Evolutionary conservation across 192 early-diverging fungal species (phyloP), one percentile per base, ranked within the genome.

Genomic region (Haplosporangium gracile): DNA sequence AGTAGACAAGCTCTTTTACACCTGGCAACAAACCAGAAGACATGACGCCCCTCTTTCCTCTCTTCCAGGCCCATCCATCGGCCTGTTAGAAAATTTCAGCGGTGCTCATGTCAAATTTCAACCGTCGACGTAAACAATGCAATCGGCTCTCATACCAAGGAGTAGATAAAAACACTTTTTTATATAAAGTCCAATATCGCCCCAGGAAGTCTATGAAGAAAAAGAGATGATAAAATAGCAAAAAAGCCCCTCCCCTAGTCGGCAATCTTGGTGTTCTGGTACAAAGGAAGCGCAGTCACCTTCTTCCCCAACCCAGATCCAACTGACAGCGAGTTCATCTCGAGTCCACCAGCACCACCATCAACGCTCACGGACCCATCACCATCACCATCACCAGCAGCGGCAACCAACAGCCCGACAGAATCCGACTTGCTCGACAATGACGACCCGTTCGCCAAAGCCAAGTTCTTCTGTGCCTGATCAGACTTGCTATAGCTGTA

Each of bases 401-500:
- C 20, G 49, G 60, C 13, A 34, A 29, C 60, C 11, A 65, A 65
- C n/a, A 65, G 60, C n/a, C 29, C 60, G 29, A 65, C 29, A 16
- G 60, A 32, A 8, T 63, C 63, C 11, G 72, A 40, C 16, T 78
- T 80, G 38, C 51, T 70, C n/a, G 78, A 60, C 20, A 86, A 75
- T 0, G 78, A 34, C 26, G 83, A 73, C 13, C 47, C 71, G 9
- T 77, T 81, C 4, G 84, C 79, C 32, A 80, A 40, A 1, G 84
- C 79, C 70, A 81, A 78, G 70, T 81, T 81, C 72, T 80, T 49
- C 68, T 79, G 75, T 32, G 80, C 76, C 88, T 92, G 89, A 84
- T 93, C 80, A 34, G 93, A 93, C 82, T 96, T 96, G 80, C 93
- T 93, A 65, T 95, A 93, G 51, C 94, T 92, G 83, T 96, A 96